phyloP scores from a whole-genome alignment of 176 grass and related monocot genomes.

The Oryza glumipatula region DNA sequence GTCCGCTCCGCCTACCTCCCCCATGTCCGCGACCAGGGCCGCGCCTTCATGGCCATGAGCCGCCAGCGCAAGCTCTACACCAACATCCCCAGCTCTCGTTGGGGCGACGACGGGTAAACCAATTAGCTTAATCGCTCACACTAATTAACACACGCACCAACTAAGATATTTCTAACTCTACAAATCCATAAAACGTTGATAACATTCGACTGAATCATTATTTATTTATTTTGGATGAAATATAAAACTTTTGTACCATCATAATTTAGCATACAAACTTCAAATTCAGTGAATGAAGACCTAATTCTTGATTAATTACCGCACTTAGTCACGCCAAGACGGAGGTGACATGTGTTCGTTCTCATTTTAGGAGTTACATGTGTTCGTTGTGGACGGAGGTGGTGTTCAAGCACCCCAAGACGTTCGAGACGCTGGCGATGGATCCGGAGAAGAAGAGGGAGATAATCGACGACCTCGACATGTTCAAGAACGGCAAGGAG shows the following conservation, averaged over 20 bases:
- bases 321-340: neutral
- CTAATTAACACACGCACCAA: no score
- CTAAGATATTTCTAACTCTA: no score
- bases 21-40: conserved; percentile 18
- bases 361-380: neutral
- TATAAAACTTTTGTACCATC: no score
- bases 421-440: conserved; percentile 42
- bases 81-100: conserved; percentile 14
- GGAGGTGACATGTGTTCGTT: no score
- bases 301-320: no score
- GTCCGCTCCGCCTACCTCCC: conserved; percentile 25
- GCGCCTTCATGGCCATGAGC: conserved; percentile 15
- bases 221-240: no score
- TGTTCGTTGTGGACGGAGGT: conserved; percentile 39
- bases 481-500: conserved; percentile 25
- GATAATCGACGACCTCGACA: conserved; percentile 25
- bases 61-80: conserved; percentile 40
- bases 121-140: no score
- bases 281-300: no score
- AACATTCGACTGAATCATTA: no score
- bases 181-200: no score
- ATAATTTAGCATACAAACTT: no score
- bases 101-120: neutral
- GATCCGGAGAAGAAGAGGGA: conserved; percentile 42
- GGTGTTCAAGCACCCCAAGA: conserved; percentile 41